Conservation (phyloP, 2,329 filamentous ascomycete genomes). For the Alternaria sp. region DNA sequence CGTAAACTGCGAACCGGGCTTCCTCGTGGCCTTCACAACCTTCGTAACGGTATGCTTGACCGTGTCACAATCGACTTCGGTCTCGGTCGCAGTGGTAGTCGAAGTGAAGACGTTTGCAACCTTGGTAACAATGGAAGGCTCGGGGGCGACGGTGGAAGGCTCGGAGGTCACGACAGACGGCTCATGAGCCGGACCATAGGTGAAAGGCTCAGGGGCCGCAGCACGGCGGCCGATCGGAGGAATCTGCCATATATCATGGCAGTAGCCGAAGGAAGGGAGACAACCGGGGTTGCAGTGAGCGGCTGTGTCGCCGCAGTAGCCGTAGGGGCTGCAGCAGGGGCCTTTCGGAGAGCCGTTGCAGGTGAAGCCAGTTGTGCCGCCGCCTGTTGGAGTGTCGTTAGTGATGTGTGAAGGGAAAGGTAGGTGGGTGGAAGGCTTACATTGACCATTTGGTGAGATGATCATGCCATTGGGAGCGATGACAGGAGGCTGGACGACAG, state of each 20-base stretch:
- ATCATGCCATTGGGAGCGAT: background rate
- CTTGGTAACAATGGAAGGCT: background rate
- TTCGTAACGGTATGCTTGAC: background rate
- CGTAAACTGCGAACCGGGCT: background rate
- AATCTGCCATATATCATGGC: background rate
- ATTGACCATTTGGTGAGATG: background rate
- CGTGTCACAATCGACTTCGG: background rate
- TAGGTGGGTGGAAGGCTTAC: background rate
- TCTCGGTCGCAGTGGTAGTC: background rate
- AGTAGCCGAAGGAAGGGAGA: constrained; percentile 7
- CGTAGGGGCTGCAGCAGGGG: constrained; percentile 6
- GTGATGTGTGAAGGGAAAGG: background rate
- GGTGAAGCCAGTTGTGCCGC: background rate
- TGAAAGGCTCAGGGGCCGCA: background rate
- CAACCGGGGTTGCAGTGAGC: constrained; percentile 33
- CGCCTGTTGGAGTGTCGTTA: background rate
- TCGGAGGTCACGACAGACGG: background rate
- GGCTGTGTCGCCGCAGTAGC: constrained; percentile 5
- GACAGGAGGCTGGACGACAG: background rate
- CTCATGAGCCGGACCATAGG: background rate
- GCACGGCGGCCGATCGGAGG: background rate
- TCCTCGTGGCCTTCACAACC: background rate
- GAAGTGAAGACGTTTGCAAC: background rate
- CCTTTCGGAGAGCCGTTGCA: background rate
- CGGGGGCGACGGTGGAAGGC: background rate